Conservation (phyloP, 176 grass and related monocot genomes). For the Echinochloa phyllopogon region DNA sequence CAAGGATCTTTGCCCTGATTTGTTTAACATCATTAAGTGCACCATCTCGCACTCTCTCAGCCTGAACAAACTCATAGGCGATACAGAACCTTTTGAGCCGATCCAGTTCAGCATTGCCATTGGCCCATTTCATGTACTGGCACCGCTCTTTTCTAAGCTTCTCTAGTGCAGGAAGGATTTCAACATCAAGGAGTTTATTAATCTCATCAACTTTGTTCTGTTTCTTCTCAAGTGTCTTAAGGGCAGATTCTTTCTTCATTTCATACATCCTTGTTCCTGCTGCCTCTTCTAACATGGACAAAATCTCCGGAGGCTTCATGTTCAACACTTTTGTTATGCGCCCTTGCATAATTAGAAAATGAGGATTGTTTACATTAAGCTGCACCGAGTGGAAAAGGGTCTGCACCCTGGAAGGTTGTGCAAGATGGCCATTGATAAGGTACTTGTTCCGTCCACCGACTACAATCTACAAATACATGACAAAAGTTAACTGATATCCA, state of each 20-base stretch:
- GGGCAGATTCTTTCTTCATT: constrained; percentile 94
- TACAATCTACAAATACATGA: constrained; percentile 66
- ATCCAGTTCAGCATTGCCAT: constrained; percentile 85
- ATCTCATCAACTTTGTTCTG: constrained; percentile 97
- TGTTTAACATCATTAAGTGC: constrained; percentile 65
- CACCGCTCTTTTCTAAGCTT: constrained; percentile 93
- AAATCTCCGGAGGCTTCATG: constrained; percentile 94
- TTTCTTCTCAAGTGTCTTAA: constrained; percentile 97
- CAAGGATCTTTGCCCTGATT: constrained; percentile 64
- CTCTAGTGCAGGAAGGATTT: constrained; percentile 95
- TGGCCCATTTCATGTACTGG: constrained; percentile 96
- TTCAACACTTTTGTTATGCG: constrained; percentile 97
- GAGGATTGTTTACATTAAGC: constrained; percentile 98
- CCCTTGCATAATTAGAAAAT: constrained; percentile 99
- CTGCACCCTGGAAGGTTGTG: constrained; percentile 87
- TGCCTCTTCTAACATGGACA: constrained; percentile 99
- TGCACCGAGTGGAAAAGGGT: constrained; percentile 98
- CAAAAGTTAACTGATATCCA: constrained; percentile 19
- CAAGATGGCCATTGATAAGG: constrained; percentile 90
- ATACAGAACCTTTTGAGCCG: constrained; percentile 85
- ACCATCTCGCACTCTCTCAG: constrained; percentile 69
- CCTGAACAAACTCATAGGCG: constrained; percentile 90
- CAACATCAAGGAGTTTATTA: constrained; percentile 82
- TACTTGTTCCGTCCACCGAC: constrained; percentile 92
- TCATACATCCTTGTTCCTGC: constrained; percentile 99